Evolutionary conservation across 805 yeast genomes (phyloP).

Genomic region (Citeromyces matritensis): DNA sequence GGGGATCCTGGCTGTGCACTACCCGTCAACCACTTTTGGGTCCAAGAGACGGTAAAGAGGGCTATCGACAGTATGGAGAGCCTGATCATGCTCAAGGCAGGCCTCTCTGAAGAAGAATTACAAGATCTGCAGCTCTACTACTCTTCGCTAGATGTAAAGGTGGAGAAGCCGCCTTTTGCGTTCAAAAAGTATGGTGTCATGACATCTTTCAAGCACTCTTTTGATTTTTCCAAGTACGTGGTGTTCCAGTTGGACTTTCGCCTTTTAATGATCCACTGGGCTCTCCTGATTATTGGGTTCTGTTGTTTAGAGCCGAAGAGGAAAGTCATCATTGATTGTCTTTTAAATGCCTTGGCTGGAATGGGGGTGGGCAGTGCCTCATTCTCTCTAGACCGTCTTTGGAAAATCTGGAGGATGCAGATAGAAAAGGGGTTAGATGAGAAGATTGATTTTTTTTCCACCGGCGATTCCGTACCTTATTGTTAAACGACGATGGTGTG

Average conservation of each 20-base stretch:
- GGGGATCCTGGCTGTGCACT: neutral
- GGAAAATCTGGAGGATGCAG: conserved; percentile 15
- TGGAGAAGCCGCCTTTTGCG: too few relatives aligned
- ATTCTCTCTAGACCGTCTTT: conserved; percentile 13
- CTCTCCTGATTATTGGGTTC: conserved; percentile 17
- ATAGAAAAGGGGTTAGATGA: conserved; percentile 9
- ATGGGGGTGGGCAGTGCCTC: conserved; percentile 21
- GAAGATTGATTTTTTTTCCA: too few relatives aligned
- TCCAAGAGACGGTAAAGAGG: conserved; percentile 1
- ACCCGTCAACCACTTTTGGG: conserved; percentile 1
- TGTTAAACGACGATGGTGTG: too few relatives aligned
- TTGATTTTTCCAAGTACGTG: conserved; percentile 11
- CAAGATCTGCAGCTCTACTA: conserved; percentile 1
- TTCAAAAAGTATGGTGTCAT: too few relatives aligned
- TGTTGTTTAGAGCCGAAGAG: conserved; percentile 14
- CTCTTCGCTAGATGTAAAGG: too few relatives aligned
- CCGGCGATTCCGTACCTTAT: too few relatives aligned
- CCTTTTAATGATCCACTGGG: conserved; percentile 21
- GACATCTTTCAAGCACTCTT: neutral
- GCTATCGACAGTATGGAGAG: too few relatives aligned
- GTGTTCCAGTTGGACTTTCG: conserved; percentile 14
- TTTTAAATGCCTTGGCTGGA: conserved; percentile 16
- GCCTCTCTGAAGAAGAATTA: too few relatives aligned
- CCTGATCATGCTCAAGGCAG: too few relatives aligned
- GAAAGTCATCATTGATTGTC: conserved; percentile 16